Evolutionary conservation across 140 eudicot genomes (phyloP).

Genomic region (Cichorium intybus): DNA sequence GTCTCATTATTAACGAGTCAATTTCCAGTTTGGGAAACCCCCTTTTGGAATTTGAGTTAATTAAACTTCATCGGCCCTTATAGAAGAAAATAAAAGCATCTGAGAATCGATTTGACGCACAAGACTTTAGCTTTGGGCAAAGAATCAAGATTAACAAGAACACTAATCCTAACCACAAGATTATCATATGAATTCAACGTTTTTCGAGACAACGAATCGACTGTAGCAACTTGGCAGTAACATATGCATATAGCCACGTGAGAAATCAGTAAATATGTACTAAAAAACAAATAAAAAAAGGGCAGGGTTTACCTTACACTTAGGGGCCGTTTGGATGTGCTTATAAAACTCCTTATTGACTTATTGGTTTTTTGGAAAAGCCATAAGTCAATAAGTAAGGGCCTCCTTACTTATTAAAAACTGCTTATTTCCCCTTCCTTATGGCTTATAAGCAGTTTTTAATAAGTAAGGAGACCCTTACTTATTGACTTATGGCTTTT

Average conservation of each 20-base stretch:
- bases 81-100: slow-evolving; percentile 11
- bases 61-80: slow-evolving; percentile 1
- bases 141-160: slow-evolving; percentile 30
- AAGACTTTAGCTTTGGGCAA: slow-evolving; percentile 30
- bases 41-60: slow-evolving; percentile 7
- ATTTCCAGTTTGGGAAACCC: slow-evolving; percentile 11
- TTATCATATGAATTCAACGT: neutral
- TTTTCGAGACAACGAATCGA: slow-evolving; percentile 24
- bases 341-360: no score
- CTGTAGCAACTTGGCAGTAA: slow-evolving; percentile 21
- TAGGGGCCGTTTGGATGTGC: no score
- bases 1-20: slow-evolving; percentile 19
- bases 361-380: no score
- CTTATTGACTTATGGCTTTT: no score
- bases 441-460: no score
- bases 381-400: no score
- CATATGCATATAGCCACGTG: slow-evolving; percentile 28
- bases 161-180: slow-evolving; percentile 1
- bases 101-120: slow-evolving; percentile 15
- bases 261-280: slow-evolving; percentile 15
- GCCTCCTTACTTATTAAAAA: no score
- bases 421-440: no score
- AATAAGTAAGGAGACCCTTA: no score
- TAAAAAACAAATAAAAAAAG: neutral
- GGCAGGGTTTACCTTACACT: neutral